A percentile compares a stretch with the other conserved stretches of the same genome.
Conservation (phyloP, 2,329 filamentous ascomycete species). For the Colletotrichum eremochloae region DNA sequence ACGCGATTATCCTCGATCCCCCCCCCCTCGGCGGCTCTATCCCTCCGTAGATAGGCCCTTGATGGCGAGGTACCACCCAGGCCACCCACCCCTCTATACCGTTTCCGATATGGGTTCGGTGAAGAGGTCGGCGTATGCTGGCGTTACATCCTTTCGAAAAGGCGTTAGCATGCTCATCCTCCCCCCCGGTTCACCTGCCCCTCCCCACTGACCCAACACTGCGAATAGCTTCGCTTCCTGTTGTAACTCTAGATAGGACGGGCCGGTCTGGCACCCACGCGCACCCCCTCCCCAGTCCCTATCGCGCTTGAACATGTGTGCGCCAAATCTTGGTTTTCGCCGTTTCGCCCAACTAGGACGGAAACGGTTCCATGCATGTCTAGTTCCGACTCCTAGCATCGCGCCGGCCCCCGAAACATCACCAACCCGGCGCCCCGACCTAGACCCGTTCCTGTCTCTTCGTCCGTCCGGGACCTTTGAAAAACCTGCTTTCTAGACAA, state of each 20-base stretch:
- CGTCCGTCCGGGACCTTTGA: constrained; percentile 1
- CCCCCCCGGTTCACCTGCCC: too few species aligned
- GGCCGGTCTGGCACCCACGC: not conserved
- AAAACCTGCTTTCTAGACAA: constrained; percentile 27
- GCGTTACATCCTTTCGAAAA: constrained; percentile 28
- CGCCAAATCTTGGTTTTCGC: constrained; percentile 9
- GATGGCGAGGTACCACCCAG: constrained; percentile 21
- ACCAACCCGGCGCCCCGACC: constrained; percentile 15
- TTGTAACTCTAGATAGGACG: not conserved
- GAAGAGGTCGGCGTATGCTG: constrained; percentile 8
- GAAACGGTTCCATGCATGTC: constrained; percentile 1
- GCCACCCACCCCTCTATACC: not conserved
- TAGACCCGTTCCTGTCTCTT: constrained; percentile 10
- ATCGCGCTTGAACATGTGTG: not conserved
- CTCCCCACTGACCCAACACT: constrained; percentile 14
- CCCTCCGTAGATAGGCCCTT: constrained; percentile 14
- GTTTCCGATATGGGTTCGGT: constrained; percentile 35
- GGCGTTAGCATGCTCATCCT: not conserved
- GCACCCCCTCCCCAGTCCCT: not conserved
- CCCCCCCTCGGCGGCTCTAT: constrained; percentile 10
- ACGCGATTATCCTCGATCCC: constrained; percentile 8
- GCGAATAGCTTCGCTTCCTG: constrained; percentile 38
- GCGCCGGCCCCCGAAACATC: constrained; percentile 15
- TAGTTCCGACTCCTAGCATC: constrained; percentile 1
- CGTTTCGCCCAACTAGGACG: constrained; percentile 2